Percentiles rank a stretch among this genome's conserved stretches.
Conservation (phyloP, 345 rosid species). For the Carallia pectinifolia region DNA sequence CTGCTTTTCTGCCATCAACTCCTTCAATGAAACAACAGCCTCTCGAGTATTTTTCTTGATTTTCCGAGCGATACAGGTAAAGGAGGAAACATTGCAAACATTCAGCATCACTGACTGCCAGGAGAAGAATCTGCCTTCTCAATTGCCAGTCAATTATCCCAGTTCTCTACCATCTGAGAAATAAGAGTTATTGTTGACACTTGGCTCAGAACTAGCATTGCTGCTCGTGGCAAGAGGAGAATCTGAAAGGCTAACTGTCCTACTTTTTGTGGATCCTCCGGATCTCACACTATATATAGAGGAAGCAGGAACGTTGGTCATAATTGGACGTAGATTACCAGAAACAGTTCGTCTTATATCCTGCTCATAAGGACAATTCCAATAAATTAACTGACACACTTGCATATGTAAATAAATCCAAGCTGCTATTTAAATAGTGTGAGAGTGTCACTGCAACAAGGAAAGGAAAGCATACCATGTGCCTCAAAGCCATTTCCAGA, state of each 20-base stretch:
- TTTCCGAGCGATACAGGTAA: not conserved
- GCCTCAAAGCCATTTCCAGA: slow-evolving; percentile 35
- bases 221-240: slow-evolving; percentile 36
- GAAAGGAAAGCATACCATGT: slow-evolving; percentile 21
- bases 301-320: slow-evolving; percentile 74
- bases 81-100: not conserved
- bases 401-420: not conserved
- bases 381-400: not conserved
- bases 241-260: slow-evolving; percentile 21
- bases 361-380: slow-evolving; percentile 17
- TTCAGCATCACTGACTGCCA: slow-evolving; percentile 27
- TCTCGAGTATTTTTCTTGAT: slow-evolving; percentile 15
- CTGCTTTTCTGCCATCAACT: slow-evolving; percentile 3
- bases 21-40: slow-evolving; percentile 20
- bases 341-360: slow-evolving; percentile 28
- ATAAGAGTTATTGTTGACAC: slow-evolving; percentile 22
- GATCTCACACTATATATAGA: slow-evolving; percentile 42
- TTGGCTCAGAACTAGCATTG: slow-evolving; percentile 30
- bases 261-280: slow-evolving; percentile 32
- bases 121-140: slow-evolving; percentile 51
- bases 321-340: slow-evolving; percentile 31
- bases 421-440: no score
- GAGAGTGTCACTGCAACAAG: not conserved
- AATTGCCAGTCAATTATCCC: slow-evolving; percentile 40
- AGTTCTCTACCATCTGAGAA: slow-evolving; percentile 23